Evolutionary conservation across 805 yeast species (phyloP).

Genomic region (Yarrowia bubula): DNA sequence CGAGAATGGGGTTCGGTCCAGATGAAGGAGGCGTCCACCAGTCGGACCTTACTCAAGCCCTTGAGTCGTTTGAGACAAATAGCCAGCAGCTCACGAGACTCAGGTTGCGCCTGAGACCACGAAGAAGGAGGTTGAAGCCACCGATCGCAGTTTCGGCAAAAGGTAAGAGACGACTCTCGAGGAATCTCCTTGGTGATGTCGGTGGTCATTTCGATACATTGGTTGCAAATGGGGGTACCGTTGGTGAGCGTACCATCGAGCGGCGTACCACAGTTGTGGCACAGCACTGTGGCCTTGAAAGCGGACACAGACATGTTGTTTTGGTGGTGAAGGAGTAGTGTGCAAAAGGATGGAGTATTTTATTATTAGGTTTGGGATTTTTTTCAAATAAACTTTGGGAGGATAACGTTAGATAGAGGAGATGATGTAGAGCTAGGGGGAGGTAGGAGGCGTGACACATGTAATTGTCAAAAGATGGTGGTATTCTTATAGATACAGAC

Average conservation of each 20-base stretch:
- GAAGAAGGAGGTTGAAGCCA: constrained; percentile 92
- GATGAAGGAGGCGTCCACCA: constrained; percentile 87
- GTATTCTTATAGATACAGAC: too few relatives aligned
- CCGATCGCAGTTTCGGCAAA: constrained; percentile 96
- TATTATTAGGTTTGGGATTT: constrained; percentile 8
- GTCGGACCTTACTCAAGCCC: constrained; percentile 81
- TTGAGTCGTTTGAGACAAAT: constrained; percentile 82
- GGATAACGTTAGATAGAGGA: neutral
- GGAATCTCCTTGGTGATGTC: constrained; percentile 94
- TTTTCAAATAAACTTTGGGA: constrained; percentile 8
- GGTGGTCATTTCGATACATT: constrained; percentile 89
- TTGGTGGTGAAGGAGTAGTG: neutral
- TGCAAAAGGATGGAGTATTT: neutral
- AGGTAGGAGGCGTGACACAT: too few relatives aligned
- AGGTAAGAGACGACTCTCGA: constrained; percentile 78
- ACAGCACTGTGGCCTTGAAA: constrained; percentile 73
- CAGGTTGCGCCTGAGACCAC: constrained; percentile 89
- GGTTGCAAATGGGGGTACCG: constrained; percentile 85
- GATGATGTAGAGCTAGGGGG: too few relatives aligned
- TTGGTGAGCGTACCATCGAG: constrained; percentile 75
- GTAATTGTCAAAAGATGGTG: too few relatives aligned
- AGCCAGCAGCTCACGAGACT: constrained; percentile 89
- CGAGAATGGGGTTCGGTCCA: constrained; percentile 99
- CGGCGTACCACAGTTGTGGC: constrained; percentile 98
- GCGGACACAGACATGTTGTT: constrained; percentile 22